phyloP scores from a whole-genome alignment of 2,329 filamentous ascomycete species.

The Meredithiella fracta region DNA sequence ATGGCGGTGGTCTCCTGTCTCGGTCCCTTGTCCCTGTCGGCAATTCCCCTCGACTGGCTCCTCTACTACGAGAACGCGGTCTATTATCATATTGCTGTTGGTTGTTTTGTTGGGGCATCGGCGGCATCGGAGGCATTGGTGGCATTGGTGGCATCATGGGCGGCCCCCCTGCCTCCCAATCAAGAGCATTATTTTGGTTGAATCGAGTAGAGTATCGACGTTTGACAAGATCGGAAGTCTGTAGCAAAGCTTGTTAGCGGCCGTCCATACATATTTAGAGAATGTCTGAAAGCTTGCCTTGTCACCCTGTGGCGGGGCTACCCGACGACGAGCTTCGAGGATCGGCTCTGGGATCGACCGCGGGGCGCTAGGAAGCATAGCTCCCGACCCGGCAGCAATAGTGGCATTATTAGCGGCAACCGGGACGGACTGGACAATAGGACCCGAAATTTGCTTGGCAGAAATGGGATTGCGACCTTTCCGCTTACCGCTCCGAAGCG shows the following conservation, averaged over 20 bases:
- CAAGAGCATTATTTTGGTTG: constrained; percentile 50
- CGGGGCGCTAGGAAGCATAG: constrained; percentile 11
- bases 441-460: constrained; percentile 45
- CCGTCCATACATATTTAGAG: not conserved
- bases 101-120: constrained; percentile 5
- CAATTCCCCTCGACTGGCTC: constrained; percentile 19
- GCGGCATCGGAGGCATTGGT: constrained; percentile 8
- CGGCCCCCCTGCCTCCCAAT: constrained; percentile 52
- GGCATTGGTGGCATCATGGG: constrained; percentile 26
- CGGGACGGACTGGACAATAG: constrained; percentile 36
- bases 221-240: constrained; percentile 76
- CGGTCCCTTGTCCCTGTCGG: constrained; percentile 18
- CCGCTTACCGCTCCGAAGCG: constrained; percentile 43
- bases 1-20: constrained; percentile 36
- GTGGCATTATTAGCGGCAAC: constrained; percentile 14
- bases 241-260: constrained; percentile 16
- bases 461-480: constrained; percentile 48
- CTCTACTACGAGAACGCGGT: constrained; percentile 10
- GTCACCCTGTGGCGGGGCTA: constrained; percentile 35
- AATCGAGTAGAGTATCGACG: constrained; percentile 87
- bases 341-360: constrained; percentile 8
- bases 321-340: constrained; percentile 28
- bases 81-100: constrained; percentile 7
- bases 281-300: constrained; percentile 28
- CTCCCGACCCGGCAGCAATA: constrained; percentile 18